Evolutionary conservation across 1,284 basidiomycete genomes (phyloP).

Genomic region (Leucoagaricus sp.): DNA sequence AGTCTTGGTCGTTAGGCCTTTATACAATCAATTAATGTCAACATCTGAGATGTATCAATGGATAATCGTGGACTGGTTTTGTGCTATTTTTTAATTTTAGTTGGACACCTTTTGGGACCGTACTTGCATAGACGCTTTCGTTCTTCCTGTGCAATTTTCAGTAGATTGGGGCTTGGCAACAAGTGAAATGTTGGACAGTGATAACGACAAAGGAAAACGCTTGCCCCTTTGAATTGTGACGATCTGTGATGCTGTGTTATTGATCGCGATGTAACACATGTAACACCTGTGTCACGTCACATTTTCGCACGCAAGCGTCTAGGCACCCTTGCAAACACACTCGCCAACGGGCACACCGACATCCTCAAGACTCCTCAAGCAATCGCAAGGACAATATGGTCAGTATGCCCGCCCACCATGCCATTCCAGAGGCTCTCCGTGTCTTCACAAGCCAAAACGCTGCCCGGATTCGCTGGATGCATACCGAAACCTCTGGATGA

Average conservation of each 20-base stretch:
- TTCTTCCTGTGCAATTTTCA: background rate
- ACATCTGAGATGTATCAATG: constrained; percentile 8
- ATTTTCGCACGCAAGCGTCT: constrained; percentile 28
- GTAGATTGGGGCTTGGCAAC: background rate
- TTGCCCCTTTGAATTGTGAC: background rate
- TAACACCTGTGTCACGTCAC: constrained; percentile 11
- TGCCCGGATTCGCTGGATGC: constrained; percentile 37
- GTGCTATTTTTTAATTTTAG: constrained; percentile 3
- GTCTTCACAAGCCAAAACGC: constrained; percentile 21
- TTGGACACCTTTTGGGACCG: background rate
- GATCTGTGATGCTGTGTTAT: background rate
- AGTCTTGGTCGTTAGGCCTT: background rate
- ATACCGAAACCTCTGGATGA: constrained; percentile 33
- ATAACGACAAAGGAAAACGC: too few species aligned
- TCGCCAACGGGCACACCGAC: constrained; percentile 43
- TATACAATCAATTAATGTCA: background rate
- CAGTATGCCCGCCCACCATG: constrained; percentile 26
- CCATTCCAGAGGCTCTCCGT: constrained; percentile 18
- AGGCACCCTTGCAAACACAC: constrained; percentile 28
- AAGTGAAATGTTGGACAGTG: background rate
- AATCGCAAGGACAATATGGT: constrained; percentile 43
- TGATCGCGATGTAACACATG: background rate
- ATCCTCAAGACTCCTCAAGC: constrained; percentile 44
- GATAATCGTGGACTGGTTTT: constrained; percentile 4
- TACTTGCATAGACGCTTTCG: background rate